Percentiles rank a stretch among this genome's conserved stretches.
Conservation (phyloP, 176 grass and related monocot genomes). For the Dendrocalamus sinicus region DNA sequence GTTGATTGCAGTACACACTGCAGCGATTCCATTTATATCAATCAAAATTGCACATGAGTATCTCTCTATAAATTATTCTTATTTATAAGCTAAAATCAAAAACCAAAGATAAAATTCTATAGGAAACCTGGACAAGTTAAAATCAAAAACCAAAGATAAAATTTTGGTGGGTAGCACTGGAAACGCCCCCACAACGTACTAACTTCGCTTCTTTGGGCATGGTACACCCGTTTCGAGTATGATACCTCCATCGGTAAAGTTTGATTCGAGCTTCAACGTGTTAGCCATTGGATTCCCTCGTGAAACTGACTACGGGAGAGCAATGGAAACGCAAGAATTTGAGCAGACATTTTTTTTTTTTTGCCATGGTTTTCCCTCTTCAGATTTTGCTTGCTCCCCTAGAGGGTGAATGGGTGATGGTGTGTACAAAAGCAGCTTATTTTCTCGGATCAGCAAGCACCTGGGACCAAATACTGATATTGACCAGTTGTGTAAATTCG, state of each 20-base stretch:
- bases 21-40: too few species aligned
- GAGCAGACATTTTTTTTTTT: neutral
- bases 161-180: neutral
- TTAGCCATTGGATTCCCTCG: neutral
- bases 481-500: neutral
- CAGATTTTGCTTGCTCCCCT: neutral
- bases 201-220: neutral
- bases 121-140: too few species aligned
- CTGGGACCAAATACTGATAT: neutral
- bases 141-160: too few species aligned
- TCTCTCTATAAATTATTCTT: too few species aligned
- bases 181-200: neutral
- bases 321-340: constrained; percentile 3
- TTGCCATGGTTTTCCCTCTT: neutral
- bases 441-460: neutral
- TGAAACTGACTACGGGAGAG: constrained; percentile 6
- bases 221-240: neutral
- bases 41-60: too few species aligned
- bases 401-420: too few species aligned
- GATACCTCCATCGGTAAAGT: constrained; percentile 2
- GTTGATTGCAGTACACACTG: too few species aligned
- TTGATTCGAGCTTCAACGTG: neutral
- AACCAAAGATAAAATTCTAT: too few species aligned
- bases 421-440: neutral
- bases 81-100: too few species aligned